A percentile compares a stretch with the other conserved stretches of the same genome.
Evolutionary conservation across 139 green algal genomes (phyloP).

Genomic region (Volvox reticuliferus): DNA sequence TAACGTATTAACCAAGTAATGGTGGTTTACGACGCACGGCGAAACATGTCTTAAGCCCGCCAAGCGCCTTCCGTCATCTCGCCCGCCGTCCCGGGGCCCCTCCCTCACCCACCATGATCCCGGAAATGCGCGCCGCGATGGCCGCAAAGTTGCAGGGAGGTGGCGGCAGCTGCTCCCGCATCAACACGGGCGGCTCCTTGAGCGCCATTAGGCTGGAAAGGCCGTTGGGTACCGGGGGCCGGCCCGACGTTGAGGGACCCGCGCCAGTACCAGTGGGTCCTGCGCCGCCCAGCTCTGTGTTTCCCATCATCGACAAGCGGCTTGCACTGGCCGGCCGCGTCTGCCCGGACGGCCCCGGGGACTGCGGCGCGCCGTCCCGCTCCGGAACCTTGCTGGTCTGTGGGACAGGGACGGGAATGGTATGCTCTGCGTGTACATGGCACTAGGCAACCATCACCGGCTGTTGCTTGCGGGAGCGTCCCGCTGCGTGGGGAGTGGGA

Average conservation of each 20-base stretch:
- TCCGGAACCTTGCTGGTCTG: neutral
- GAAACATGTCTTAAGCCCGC: no score
- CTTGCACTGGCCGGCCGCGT: constrained; percentile 4
- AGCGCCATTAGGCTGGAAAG: neutral
- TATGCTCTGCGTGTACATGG: no score
- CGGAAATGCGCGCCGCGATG: constrained; percentile 30
- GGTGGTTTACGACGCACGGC: no score
- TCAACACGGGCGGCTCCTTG: constrained; percentile 25
- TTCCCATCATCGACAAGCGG: neutral
- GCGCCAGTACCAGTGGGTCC: neutral
- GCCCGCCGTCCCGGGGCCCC: neutral
- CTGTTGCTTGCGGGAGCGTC: no score
- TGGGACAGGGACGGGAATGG: no score
- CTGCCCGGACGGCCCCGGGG: neutral
- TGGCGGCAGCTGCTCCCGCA: constrained; percentile 35
- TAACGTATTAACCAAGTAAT: no score
- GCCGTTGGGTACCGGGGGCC: neutral
- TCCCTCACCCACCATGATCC: constrained; percentile 11
- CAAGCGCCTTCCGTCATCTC: no score
- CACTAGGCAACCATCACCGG: no score
- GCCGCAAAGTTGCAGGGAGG: constrained; percentile 18
- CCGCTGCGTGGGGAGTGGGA: no score
- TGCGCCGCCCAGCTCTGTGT: neutral
- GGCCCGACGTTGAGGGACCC: constrained; percentile 23
- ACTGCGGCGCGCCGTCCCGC: neutral